Base-by-base conservation (phyloP, 2,329 filamentous ascomycete genomes). In the Aotearoamyces nothofagi region DNA sequence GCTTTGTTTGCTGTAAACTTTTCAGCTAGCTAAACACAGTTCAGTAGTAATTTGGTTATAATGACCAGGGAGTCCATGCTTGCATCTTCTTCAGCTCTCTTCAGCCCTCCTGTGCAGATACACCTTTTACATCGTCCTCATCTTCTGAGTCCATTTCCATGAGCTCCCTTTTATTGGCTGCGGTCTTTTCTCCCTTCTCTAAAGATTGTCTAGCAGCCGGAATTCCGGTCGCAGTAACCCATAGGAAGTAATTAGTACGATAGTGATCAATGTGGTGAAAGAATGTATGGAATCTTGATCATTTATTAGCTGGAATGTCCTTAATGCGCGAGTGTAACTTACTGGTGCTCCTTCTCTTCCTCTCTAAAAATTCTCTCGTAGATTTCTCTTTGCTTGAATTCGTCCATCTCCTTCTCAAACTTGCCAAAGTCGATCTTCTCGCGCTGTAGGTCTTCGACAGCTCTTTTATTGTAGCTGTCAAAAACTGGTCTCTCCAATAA, bases 401-500 rank as follows among this genome's bases (percentile, higher is more conserved):
- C 78, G 38, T 78, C 66, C 42, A 98, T 81, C 52, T 82, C 68
- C 26, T 73, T 68, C 34, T 87, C 71, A 44, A 76, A 84, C 37
- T 76, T 78, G 26, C 61, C 61, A 50, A 94, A 98, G 43, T 84
- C 73, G 33, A 98, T 75, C 14, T 67, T 63, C 27, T 78, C 67
- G 31, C 72, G 69, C 5, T 65, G 69, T 24, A 76, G 65, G 30
- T 69, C 67, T 19, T 63, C 60, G 5, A 64, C 64, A 1, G 79
- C 74, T 39, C 77, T 72, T 31, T 65, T 66, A 53, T 94, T 98
- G 56, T 94, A 96, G 27, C 61, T 74, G 36, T 87, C 77, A 49
- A 98, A 98, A 0, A 96, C 80, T 2, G 90, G 90, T 1, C 83
- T 63, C 55, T 98, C 90, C 4, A 98, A 67, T 31, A 96, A 59